Conservation (phyloP, 495 filamentous ascomycete species). For the Neurospora terricola region DNA sequence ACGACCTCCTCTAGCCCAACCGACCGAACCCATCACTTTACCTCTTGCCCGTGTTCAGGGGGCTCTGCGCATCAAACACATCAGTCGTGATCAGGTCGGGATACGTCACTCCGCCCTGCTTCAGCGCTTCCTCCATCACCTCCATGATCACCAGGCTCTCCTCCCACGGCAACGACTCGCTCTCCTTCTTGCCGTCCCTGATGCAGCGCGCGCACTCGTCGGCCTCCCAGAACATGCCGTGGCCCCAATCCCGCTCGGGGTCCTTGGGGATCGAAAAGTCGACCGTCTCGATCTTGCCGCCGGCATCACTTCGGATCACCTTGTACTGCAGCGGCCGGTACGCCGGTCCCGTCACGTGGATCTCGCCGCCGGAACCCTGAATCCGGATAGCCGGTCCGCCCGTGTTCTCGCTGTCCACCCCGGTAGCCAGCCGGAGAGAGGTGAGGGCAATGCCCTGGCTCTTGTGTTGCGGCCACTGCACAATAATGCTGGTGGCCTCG, state of each 20-base stretch:
- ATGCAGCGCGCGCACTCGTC: conserved; percentile 81
- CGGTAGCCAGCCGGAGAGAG: conserved; percentile 53
- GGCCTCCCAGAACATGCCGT: conserved; percentile 93
- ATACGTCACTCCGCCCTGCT: conserved; percentile 67
- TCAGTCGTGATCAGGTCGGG: conserved; percentile 72
- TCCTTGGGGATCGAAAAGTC: conserved; percentile 54
- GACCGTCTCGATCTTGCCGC: conserved; percentile 42
- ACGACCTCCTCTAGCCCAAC: background rate
- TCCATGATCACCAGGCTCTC: conserved; percentile 93
- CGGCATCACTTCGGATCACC: conserved; percentile 40
- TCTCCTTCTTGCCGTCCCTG: conserved; percentile 73
- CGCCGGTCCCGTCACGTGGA: conserved; percentile 67
- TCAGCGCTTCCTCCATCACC: conserved; percentile 81
- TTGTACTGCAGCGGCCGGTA: conserved; percentile 61
- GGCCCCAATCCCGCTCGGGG: conserved; percentile 42
- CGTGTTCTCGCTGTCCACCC: conserved; percentile 53
- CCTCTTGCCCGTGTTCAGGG: conserved; percentile 38
- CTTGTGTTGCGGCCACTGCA: conserved; percentile 59
- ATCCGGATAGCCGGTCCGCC: conserved; percentile 67
- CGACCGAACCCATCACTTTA: conserved; percentile 7
- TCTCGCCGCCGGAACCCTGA: conserved; percentile 77
- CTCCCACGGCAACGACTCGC: conserved; percentile 58
- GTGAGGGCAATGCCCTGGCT: conserved; percentile 74
- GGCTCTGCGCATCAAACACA: conserved; percentile 51
- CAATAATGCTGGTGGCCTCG: conserved; percentile 68